A percentile compares a stretch with the other conserved stretches of the same genome.
Evolutionary conservation across 768 basidiomycete genomes (phyloP).

Genomic region (Russula sp.): DNA sequence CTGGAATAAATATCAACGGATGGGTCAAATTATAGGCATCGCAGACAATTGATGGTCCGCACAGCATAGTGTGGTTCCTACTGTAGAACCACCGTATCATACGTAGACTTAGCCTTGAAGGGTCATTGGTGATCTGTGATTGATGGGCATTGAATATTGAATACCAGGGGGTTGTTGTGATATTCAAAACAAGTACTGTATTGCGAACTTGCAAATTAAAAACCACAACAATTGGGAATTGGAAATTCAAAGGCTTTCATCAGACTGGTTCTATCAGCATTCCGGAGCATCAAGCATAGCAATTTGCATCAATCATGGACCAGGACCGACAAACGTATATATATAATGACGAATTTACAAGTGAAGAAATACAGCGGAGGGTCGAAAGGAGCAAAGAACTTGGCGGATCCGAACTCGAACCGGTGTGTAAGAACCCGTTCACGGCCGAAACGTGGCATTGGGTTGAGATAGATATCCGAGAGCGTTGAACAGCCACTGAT

Average conservation of each 20-base stretch:
- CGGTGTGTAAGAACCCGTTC: background rate
- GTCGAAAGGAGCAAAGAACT: background rate
- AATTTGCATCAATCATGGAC: background rate
- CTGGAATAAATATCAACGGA: background rate
- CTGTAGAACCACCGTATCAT: background rate
- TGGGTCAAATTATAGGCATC: background rate
- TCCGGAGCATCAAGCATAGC: background rate
- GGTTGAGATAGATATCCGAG: background rate
- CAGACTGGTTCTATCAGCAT: too few relatives aligned
- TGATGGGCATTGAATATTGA: background rate
- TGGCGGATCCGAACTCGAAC: constrained; percentile 2
- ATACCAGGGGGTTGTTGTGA: too few relatives aligned
- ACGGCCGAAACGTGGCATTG: background rate
- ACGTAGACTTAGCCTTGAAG: background rate
- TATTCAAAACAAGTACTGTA: background rate
- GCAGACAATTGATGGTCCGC: background rate
- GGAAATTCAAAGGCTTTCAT: too few relatives aligned
- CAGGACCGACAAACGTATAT: background rate
- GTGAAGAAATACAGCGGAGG: background rate
- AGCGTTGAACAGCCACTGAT: background rate
- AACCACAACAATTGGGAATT: too few relatives aligned
- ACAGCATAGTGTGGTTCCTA: background rate
- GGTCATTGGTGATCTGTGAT: background rate
- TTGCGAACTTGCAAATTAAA: background rate
- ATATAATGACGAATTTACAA: background rate